phyloP scores from a whole-genome alignment of 768 basidiomycete genomes.

The Hygrophoropsis aurantiaca region DNA sequence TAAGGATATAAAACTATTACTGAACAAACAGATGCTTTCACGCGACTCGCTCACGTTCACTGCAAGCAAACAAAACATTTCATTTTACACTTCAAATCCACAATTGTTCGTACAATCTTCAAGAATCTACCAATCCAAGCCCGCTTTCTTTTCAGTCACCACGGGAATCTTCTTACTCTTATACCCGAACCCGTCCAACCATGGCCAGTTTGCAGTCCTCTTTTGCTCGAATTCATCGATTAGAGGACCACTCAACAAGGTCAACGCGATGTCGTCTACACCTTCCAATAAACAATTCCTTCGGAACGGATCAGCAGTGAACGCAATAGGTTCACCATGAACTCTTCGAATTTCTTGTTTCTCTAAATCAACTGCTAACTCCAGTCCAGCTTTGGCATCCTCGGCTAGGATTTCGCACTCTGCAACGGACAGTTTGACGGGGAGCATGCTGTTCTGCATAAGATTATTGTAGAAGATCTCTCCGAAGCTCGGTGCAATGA shows the following conservation, averaged over 20 bases:
- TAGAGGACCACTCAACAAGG: constrained; percentile 72
- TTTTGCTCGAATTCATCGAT: constrained; percentile 81
- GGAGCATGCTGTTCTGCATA: constrained; percentile 94
- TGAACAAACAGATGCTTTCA: no score
- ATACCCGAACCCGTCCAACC: constrained; percentile 96
- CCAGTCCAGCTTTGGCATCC: constrained; percentile 74
- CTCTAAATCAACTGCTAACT: constrained; percentile 84
- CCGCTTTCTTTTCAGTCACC: constrained; percentile 38
- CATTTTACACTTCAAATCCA: neutral
- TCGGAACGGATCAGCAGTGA: constrained; percentile 87
- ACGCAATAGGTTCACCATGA: constrained; percentile 76
- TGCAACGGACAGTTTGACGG: constrained; percentile 63
- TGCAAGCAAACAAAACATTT: no score
- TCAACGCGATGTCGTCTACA: constrained; percentile 94
- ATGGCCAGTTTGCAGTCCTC: constrained; percentile 83
- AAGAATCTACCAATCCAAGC: constrained; percentile 70
- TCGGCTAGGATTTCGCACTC: constrained; percentile 68
- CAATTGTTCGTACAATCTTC: neutral
- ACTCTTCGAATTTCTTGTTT: constrained; percentile 73
- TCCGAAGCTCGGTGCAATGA: constrained; percentile 87
- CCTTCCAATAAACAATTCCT: constrained; percentile 94
- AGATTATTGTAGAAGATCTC: constrained; percentile 89
- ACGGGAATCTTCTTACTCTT: constrained; percentile 70
- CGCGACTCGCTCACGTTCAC: no score
- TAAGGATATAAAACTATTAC: no score